phyloP scores from a whole-genome alignment of 106 monocot species.

The Allium fistulosum region DNA sequence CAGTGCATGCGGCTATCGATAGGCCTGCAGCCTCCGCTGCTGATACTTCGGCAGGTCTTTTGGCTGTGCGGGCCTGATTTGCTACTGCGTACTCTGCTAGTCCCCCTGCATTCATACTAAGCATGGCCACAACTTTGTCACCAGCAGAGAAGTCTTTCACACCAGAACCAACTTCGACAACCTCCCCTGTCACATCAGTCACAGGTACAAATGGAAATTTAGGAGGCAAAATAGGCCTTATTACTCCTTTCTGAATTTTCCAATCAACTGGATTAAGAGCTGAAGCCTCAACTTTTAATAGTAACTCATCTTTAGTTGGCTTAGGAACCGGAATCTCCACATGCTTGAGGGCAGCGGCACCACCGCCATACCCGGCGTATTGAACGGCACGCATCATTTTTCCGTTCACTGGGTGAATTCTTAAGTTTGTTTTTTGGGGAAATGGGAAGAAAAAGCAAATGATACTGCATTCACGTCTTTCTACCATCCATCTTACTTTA shows the following conservation, averaged over 20 bases:
- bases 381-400: constrained; percentile 31
- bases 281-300: constrained; percentile 48
- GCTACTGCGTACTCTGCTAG: constrained; percentile 51
- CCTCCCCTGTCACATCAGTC: constrained; percentile 40
- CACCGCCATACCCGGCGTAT: constrained; percentile 36
- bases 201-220: constrained; percentile 51
- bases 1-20: constrained; percentile 36
- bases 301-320: constrained; percentile 40
- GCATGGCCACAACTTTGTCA: constrained; percentile 46
- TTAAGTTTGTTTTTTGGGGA: neutral
- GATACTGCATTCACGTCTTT: too few species aligned
- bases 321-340: constrained; percentile 37
- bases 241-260: constrained; percentile 34
- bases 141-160: constrained; percentile 35
- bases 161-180: constrained; percentile 41
- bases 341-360: constrained; percentile 39
- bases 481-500: too few species aligned
- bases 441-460: too few species aligned
- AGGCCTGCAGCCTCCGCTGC: constrained; percentile 37
- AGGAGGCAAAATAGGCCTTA: constrained; percentile 30
- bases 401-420: constrained; percentile 16
- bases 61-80: constrained; percentile 9
- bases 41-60: constrained; percentile 34
- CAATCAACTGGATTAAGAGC: constrained; percentile 44
- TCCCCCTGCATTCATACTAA: constrained; percentile 34